Conservation (phyloP, 2,329 filamentous ascomycete genomes). For the Seiridium cupressi region DNA sequence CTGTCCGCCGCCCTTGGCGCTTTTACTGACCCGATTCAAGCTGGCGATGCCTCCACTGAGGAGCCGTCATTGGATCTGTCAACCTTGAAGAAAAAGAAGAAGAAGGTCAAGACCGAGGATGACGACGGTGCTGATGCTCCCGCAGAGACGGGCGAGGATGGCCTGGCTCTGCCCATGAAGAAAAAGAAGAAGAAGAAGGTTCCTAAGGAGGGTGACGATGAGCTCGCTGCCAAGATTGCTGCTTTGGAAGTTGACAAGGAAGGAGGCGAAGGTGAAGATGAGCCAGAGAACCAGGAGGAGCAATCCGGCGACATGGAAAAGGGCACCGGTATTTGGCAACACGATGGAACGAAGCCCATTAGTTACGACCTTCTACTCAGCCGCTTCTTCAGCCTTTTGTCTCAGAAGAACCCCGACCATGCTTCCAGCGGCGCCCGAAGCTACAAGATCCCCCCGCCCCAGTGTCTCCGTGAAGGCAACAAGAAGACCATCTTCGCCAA, state of each 20-base stretch:
- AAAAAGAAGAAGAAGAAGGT: constrained; percentile 66
- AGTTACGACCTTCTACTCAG: constrained; percentile 81
- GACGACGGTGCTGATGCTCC: constrained; percentile 44
- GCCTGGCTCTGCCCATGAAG: constrained; percentile 69
- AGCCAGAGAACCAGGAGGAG: constrained; percentile 49
- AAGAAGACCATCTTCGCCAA: constrained; percentile 99
- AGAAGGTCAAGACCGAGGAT: constrained; percentile 61
- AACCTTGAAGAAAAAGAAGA: constrained; percentile 75
- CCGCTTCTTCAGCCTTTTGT: constrained; percentile 92
- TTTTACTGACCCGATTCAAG: constrained; percentile 52
- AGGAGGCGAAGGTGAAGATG: constrained; percentile 45
- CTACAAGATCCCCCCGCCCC: constrained; percentile 98
- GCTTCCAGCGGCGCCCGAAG: constrained; percentile 84
- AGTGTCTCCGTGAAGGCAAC: constrained; percentile 99
- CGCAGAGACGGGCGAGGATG: constrained; percentile 60
- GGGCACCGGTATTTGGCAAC: constrained; percentile 87
- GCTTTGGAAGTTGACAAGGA: constrained; percentile 64
- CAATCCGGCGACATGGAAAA: constrained; percentile 77
- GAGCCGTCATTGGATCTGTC: constrained; percentile 67
- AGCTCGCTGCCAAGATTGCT: constrained; percentile 59
- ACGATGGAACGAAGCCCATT: constrained; percentile 75
- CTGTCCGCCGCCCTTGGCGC: constrained; percentile 52
- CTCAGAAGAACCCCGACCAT: constrained; percentile 96
- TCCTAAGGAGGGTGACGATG: constrained; percentile 44
- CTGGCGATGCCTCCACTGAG: constrained; percentile 32